A percentile compares a stretch with the other conserved stretches of the same genome.
Evolutionary conservation across 108 stramenopile genomes (phyloP).

Genomic region (Skeletonema menzelii): DNA sequence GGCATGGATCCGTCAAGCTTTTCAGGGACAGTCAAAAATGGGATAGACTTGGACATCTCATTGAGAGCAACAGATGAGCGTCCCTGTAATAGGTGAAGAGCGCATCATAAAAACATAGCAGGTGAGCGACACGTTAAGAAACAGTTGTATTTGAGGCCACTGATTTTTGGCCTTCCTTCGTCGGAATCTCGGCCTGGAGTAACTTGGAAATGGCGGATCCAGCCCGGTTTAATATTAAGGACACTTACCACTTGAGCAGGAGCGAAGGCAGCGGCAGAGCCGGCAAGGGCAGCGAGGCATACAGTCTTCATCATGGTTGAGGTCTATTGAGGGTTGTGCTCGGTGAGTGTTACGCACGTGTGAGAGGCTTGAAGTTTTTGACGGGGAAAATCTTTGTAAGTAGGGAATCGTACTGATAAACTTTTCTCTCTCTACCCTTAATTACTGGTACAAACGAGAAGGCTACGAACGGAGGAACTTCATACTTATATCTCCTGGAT

Average conservation of each 20-base stretch:
- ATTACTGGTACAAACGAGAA: too few species aligned
- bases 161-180: not conserved
- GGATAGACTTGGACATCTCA: slow-evolving; percentile 88
- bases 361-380: not conserved
- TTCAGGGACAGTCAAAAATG: slow-evolving; percentile 90
- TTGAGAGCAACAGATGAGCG: slow-evolving; percentile 67
- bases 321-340: not conserved
- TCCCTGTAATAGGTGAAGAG: slow-evolving; percentile 9
- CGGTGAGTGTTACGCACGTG: slow-evolving; percentile 1
- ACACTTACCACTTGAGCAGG: slow-evolving; percentile 40
- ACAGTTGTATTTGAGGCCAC: not conserved
- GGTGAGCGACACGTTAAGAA: not conserved
- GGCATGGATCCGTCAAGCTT: slow-evolving; percentile 95
- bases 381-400: not conserved
- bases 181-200: not conserved
- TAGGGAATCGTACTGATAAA: not conserved
- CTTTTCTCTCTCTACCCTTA: too few species aligned
- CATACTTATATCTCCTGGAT: too few species aligned
- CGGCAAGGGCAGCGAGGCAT: slow-evolving; percentile 38
- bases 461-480: too few species aligned
- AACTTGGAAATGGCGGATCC: not conserved
- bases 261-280: slow-evolving; percentile 45
- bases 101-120: not conserved
- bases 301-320: slow-evolving; percentile 34
- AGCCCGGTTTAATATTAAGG: not conserved